Base-by-base conservation (phyloP, 176 grass and related monocot genomes). In the Eremochloa ophiuroides region DNA sequence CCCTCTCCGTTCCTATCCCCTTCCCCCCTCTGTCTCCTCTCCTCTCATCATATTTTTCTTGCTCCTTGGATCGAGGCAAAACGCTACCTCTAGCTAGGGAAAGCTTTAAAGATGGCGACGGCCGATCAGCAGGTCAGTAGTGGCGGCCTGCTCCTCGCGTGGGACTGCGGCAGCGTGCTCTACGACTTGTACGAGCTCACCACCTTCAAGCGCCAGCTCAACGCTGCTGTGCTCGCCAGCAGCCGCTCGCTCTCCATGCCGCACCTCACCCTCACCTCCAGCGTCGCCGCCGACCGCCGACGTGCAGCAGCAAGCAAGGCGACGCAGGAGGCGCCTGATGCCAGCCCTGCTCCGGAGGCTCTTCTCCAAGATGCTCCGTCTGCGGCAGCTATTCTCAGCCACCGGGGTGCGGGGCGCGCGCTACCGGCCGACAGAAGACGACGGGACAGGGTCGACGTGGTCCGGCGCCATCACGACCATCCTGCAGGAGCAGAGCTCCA, bases 121-220 rank as follows among this genome's bases (percentile, higher is more conserved):
- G 50, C 35, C 55, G 69, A 48, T 39, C 66, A 71, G 39, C 37
- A 33, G 81, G 4, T 38, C 16, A 66, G 27, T 23, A 67, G 9
- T 67, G 27, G 41, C 33, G 40, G 60, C 12, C 31, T 6, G 22
- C 68, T 81, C 51, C 76, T 89, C 12, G 71, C 81, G 25, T 85
- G 87, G 87, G 81, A 88, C 69, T 75, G 76, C 76, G 87, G 81
- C 76, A 88, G 87, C 87, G 20, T 51, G 62, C 87, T 85, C 33
- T 85, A 89, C 87, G 87, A 85, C 82, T 81, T 82, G 1, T 81
- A 84, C 64, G 82, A 81, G 87, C 64, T 89, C 82, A 41, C 81
- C 40, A 33, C 69, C 69, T 80, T 88, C 87, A 74, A 59, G 62
- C 76, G 62, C 48, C 81, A 88, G 81, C 69, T 84, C 69, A 81